Conservation (phyloP, 2,329 filamentous ascomycete genomes). For the Nannizziopsis barbatae region DNA sequence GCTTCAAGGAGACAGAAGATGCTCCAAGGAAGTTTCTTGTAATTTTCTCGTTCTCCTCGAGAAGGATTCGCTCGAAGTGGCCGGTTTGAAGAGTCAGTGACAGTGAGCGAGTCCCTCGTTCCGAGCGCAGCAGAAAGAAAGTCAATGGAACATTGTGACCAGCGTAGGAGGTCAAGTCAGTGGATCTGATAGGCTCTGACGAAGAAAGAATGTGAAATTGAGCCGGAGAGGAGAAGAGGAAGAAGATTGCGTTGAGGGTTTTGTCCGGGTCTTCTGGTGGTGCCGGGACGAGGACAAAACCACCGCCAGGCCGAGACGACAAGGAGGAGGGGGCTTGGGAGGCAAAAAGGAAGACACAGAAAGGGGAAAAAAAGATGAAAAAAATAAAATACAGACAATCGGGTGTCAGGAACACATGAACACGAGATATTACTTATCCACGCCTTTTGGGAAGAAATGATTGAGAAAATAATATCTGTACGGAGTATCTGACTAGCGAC, state of each 20-base stretch:
- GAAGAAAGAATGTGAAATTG: too few species aligned
- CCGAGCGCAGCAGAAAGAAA: slow-evolving; percentile 2
- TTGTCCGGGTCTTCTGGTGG: too few species aligned
- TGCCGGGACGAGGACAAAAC: background rate
- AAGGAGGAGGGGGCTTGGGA: background rate
- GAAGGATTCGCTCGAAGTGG: slow-evolving; percentile 1
- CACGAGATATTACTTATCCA: too few species aligned
- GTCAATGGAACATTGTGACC: slow-evolving; percentile 1
- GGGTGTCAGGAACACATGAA: too few species aligned
- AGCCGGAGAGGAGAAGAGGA: too few species aligned
- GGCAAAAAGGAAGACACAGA: background rate
- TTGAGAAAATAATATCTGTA: too few species aligned
- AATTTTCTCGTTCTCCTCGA: background rate
- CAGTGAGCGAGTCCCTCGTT: background rate
- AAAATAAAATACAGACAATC: background rate
- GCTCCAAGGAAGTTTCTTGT: too few species aligned
- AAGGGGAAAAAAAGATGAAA: background rate
- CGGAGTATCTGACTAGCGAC: too few species aligned
- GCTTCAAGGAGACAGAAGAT: background rate
- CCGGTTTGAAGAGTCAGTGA: background rate
- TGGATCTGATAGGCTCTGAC: too few species aligned
- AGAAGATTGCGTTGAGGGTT: too few species aligned
- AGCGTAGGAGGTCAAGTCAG: background rate
- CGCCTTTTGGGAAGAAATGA: too few species aligned
- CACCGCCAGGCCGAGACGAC: background rate